phyloP scores from a whole-genome alignment of 23 red algal species.

The Gracilaria caudata region DNA sequence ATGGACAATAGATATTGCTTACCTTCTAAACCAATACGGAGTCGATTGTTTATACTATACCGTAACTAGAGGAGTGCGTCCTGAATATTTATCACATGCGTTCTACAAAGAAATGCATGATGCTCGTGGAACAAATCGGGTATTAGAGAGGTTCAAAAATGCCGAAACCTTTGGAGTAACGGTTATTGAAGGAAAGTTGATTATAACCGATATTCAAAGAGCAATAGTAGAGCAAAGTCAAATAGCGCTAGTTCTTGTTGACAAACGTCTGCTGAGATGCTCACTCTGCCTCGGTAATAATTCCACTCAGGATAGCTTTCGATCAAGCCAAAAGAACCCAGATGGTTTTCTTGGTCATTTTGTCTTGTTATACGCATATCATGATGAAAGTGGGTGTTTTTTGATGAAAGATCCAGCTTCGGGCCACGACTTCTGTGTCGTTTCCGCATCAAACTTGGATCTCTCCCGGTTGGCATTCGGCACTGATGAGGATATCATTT shows the following conservation, averaged over 20 bases:
- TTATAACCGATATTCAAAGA: constrained; percentile 39
- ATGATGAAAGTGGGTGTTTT: constrained; percentile 52
- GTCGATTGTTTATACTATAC: constrained; percentile 69
- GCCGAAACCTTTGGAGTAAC: constrained; percentile 42
- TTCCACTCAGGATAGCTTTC: background rate
- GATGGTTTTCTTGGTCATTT: constrained; percentile 85
- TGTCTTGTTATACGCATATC: constrained; percentile 80
- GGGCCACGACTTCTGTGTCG: constrained; percentile 55
- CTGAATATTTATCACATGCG: constrained; percentile 61
- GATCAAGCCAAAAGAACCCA: background rate
- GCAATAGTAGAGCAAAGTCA: constrained; percentile 8
- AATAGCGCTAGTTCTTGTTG: constrained; percentile 75
- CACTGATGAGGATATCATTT: constrained; percentile 88
- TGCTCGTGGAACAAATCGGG: constrained; percentile 58
- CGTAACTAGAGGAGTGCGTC: constrained; percentile 66
- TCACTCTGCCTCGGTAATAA: constrained; percentile 16
- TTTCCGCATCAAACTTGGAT: constrained; percentile 65
- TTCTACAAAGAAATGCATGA: constrained; percentile 83
- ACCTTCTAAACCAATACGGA: constrained; percentile 56
- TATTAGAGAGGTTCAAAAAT: constrained; percentile 64
- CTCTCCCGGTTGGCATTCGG: constrained; percentile 74
- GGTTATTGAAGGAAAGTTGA: constrained; percentile 39
- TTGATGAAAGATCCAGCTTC: constrained; percentile 79
- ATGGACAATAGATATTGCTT: constrained; percentile 94
- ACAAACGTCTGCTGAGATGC: constrained; percentile 78